Percentiles rank a stretch among this genome's conserved stretches.
phyloP scores from a whole-genome alignment of 1,284 basidiomycete species.

The Coriolopsis trogii region DNA sequence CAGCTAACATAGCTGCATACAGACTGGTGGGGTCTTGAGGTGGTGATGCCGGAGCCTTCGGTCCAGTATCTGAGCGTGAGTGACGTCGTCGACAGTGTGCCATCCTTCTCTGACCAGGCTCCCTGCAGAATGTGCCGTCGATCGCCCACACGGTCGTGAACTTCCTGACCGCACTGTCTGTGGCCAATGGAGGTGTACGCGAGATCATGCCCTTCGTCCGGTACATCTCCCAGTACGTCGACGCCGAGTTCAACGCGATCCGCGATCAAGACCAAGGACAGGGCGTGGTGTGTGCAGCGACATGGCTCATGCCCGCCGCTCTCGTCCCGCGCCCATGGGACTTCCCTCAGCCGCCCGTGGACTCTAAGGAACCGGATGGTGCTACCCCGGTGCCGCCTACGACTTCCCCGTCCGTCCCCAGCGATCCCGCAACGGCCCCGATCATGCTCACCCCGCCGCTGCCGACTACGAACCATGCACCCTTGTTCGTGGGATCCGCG shows the following conservation, averaged over 20 bases:
- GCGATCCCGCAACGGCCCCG: constrained; percentile 1
- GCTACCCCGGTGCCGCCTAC: constrained; percentile 7
- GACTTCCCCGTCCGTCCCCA: neutral
- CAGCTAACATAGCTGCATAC: constrained; percentile 2
- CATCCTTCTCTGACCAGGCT: neutral
- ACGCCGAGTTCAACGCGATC: constrained; percentile 70
- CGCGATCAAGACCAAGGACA: constrained; percentile 63
- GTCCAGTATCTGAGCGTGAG: constrained; percentile 59
- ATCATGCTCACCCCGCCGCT: constrained; percentile 18
- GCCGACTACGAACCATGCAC: constrained; percentile 8
- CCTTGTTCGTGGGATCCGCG: constrained; percentile 16
- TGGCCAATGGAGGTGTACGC: constrained; percentile 70
- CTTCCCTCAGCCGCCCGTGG: constrained; percentile 51
- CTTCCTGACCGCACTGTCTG: constrained; percentile 68
- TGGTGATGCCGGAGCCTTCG: constrained; percentile 71
- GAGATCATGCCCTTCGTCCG: constrained; percentile 81
- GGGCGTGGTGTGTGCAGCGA: constrained; percentile 83
- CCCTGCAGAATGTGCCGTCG: constrained; percentile 55
- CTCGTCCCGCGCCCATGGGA: constrained; percentile 79
- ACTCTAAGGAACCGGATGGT: neutral
- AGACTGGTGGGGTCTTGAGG: constrained; percentile 87
- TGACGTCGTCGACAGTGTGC: constrained; percentile 10
- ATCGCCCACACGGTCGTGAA: constrained; percentile 67
- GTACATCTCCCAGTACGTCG: constrained; percentile 75
- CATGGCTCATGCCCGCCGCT: constrained; percentile 82